Percentiles rank a stretch among this genome's conserved stretches.
These are phyloP conservation scores for Triticum turgidum DNA, from an alignment of 176 grass and related monocot genomes.

Conservation along the genomic window DNA sequence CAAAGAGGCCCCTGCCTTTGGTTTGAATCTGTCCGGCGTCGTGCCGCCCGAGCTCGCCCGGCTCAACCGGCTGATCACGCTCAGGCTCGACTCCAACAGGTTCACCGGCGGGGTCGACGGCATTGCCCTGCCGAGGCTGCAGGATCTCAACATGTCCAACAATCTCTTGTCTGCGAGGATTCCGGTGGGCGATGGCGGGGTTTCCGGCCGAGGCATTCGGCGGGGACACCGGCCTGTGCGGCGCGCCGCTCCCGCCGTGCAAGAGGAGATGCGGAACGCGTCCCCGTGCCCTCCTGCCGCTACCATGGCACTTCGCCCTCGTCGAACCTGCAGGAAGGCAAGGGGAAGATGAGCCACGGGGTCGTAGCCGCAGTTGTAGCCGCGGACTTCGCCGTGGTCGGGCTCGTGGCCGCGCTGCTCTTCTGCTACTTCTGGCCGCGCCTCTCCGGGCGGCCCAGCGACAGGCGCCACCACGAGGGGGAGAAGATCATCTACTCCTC, in stretches of 20 bases:
- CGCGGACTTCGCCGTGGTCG: slow-evolving; percentile 79
- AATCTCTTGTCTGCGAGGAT: slow-evolving; percentile 62
- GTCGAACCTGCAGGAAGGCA: slow-evolving; percentile 16
- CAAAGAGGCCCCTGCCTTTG: no score
- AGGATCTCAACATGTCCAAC: slow-evolving; percentile 79
- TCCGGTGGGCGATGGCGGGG: slow-evolving; percentile 41
- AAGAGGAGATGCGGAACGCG: slow-evolving; percentile 23
- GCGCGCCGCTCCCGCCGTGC: slow-evolving; percentile 62
- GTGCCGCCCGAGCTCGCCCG: slow-evolving; percentile 54
- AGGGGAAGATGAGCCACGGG: slow-evolving; percentile 58
- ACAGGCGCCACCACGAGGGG: slow-evolving; percentile 62
- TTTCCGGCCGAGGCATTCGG: slow-evolving; percentile 50
- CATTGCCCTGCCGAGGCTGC: slow-evolving; percentile 56
- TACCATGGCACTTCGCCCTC: slow-evolving; percentile 48
- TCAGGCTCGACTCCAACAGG: slow-evolving; percentile 75
- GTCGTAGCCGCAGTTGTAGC: slow-evolving; percentile 74
- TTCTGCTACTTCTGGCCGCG: slow-evolving; percentile 99
- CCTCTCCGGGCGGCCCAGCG: slow-evolving; percentile 45
- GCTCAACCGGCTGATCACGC: slow-evolving; percentile 63
- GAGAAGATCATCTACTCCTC: slow-evolving; percentile 99
- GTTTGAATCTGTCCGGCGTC: slow-evolving; percentile 44
- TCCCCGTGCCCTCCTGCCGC: slow-evolving; percentile 41
- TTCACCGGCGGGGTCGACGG: slow-evolving; percentile 52
- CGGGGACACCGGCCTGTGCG: slow-evolving; percentile 58
- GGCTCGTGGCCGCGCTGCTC: slow-evolving; percentile 70